These are phyloP conservation scores for Cercospora sesami DNA, from an alignment of 2,329 filamentous ascomycete species.

Conservation along the genomic window DNA sequence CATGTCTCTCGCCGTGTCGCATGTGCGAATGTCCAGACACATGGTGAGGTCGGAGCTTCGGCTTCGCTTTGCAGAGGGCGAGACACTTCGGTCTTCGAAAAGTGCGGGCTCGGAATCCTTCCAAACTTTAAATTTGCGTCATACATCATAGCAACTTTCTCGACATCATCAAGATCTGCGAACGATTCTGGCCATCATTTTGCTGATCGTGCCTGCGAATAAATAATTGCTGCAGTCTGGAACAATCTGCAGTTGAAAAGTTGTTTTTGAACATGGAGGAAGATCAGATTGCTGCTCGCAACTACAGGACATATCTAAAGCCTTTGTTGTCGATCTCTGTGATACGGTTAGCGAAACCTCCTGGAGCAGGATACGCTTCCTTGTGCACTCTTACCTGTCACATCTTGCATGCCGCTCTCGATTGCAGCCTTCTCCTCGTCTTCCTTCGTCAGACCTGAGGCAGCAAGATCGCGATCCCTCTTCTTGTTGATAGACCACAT, in stretches of 20 bases:
- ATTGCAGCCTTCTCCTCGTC: conserved; percentile 54
- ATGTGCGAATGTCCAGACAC: not conserved
- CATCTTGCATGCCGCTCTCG: conserved; percentile 57
- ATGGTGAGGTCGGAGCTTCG: not conserved
- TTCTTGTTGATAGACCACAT: conserved; percentile 58
- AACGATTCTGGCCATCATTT: no score
- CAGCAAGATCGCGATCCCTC: conserved; percentile 50
- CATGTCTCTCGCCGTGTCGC: not conserved
- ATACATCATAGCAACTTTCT: not conserved
- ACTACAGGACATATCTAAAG: conserved; percentile 50
- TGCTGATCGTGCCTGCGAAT: not conserved
- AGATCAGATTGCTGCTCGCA: not conserved
- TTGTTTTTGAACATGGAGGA: not conserved
- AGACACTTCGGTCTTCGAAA: conserved; percentile 1
- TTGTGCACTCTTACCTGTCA: conserved; percentile 39
- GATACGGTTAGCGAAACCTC: not conserved
- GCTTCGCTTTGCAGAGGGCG: not conserved
- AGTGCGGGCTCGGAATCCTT: not conserved
- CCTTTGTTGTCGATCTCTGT: conserved; percentile 56
- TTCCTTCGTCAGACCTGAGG: conserved; percentile 35
- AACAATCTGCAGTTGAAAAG: not conserved
- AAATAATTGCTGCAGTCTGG: not conserved
- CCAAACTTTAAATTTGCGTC: not conserved
- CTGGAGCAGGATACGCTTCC: not conserved
- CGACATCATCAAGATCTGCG: not conserved